These are phyloP conservation scores for Acanthamoeba sp. DNA, from an alignment of 208 protist genomes.

Conservation along the genomic window DNA sequence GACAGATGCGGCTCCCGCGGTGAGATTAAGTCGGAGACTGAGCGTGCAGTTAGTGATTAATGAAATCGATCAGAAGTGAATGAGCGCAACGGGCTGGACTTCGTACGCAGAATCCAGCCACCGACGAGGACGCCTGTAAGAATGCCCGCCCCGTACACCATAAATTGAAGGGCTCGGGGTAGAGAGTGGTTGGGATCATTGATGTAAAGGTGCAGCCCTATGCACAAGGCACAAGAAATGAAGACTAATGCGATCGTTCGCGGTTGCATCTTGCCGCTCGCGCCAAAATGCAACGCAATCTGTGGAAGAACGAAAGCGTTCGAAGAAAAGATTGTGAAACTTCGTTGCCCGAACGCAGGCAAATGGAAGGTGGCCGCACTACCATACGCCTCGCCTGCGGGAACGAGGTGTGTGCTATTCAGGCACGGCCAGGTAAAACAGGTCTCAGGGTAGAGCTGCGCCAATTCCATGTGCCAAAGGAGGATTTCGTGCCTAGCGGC, in stretches of 20 bases:
- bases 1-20: slow-evolving; percentile 21
- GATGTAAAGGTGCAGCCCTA: neutral
- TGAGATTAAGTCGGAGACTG: slow-evolving; percentile 9
- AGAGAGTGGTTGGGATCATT: neutral
- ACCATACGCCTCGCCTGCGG: neutral
- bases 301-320: neutral
- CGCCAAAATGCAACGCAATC: neutral
- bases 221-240: neutral
- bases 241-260: neutral
- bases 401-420: neutral
- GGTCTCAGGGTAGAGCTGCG: slow-evolving; percentile 28
- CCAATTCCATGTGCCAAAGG: neutral
- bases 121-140: neutral
- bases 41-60: neutral
- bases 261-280: neutral
- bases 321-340: neutral
- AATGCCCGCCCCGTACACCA: neutral
- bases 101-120: neutral
- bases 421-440: neutral
- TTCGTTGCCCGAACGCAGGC: neutral
- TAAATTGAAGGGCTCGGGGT: slow-evolving; percentile 12
- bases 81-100: too few species aligned
- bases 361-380: neutral
- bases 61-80: neutral
- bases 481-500: neutral